Evolutionary conservation across 768 basidiomycete genomes (phyloP), one percentile per base, ranked within the genome.

Genomic region (Lactarius indigo): DNA sequence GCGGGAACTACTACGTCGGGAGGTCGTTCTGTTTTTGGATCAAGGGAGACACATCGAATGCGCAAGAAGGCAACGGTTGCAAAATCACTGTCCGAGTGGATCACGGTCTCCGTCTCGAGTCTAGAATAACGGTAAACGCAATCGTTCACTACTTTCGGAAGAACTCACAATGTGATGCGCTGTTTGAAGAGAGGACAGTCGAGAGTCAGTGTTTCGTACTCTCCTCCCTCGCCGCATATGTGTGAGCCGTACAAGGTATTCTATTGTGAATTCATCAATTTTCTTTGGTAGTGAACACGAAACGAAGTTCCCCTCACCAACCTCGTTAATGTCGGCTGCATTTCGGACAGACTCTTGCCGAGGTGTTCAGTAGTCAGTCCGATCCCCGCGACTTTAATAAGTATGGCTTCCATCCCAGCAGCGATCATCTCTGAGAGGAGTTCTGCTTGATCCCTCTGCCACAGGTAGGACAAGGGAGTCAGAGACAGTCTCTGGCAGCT

Each of bases 311-410:
- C 17, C 76, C 84, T 66, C 68, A 93, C 94, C 72, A 99, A 82
- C 71, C 85, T 88, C 18, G 79, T 70, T 28, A 99, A 78, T 7
- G 85, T 90, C 2, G 85, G 81, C 69, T 89, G 82, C 87, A 97
- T 92, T 66, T 90, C 79, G 1, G 76, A 80, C 28, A 99, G 79
- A 0, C 85, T 82, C 75, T 85, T 87, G 20, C 94, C 92, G 5
- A 99, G 87, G 74, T 98, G 90, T 35, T 85, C 80, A 0, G 82
- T 78, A 13, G 84, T 87, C 18, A 96, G 81, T 3, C 97, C 97
- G 17, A 96, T 93, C 2, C 97, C 97, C 15, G 97, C 96, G 2
- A 98, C 90, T 75, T 99, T 99, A 76, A 98, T 96, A 8, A 99
- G 76, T 56, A 98, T 81, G 3, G 91, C 89, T 55, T 90, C 82